phyloP scores from a whole-genome alignment of 2,329 filamentous ascomycete species.

The Acrocalymma vagum region DNA sequence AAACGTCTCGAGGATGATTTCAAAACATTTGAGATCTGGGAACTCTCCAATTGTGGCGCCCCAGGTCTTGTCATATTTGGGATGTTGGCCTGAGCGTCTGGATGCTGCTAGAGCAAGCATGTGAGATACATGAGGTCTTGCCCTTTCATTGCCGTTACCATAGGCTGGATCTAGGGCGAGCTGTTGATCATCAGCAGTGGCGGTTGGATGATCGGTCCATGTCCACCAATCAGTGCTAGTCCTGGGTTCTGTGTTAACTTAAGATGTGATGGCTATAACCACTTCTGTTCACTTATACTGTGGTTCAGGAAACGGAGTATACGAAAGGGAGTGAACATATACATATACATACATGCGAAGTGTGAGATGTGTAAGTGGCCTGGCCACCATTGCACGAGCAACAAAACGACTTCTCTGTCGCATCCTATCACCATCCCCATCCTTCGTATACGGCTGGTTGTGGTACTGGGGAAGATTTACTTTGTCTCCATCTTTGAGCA shows the following conservation, averaged over 20 bases:
- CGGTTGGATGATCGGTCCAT: conserved; percentile 14
- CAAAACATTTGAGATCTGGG: conserved; percentile 26
- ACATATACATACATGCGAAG: conserved; percentile 25
- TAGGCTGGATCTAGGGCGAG: conserved; percentile 32
- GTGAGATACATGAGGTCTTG: conserved; percentile 7
- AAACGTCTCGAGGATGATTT: conserved; percentile 37
- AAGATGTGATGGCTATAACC: too few relatives aligned
- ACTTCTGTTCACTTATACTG: too few relatives aligned
- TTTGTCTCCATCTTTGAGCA: conserved; percentile 4
- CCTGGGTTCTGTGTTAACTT: too few relatives aligned
- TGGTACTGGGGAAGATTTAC: conserved; percentile 5
- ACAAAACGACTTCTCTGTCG: conserved; percentile 3
- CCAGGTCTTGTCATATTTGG: conserved; percentile 14
- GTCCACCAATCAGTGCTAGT: conserved; percentile 25
- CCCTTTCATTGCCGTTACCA: too few relatives aligned
- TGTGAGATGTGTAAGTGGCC: conserved; percentile 24
- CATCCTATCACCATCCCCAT: too few relatives aligned
- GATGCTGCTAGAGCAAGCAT: conserved; percentile 27
- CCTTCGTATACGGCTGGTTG: not conserved
- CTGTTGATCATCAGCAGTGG: not conserved
- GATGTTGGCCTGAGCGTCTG: conserved; percentile 1
- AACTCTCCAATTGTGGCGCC: conserved; percentile 17
- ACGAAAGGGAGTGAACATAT: too few relatives aligned
- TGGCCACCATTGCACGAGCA: conserved; percentile 7
- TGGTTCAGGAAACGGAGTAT: too few relatives aligned